Evolutionary conservation across 2,329 filamentous ascomycete genomes (phyloP), one percentile per base, ranked within the genome.

Genomic region (Scedosporium aurantiacum): DNA sequence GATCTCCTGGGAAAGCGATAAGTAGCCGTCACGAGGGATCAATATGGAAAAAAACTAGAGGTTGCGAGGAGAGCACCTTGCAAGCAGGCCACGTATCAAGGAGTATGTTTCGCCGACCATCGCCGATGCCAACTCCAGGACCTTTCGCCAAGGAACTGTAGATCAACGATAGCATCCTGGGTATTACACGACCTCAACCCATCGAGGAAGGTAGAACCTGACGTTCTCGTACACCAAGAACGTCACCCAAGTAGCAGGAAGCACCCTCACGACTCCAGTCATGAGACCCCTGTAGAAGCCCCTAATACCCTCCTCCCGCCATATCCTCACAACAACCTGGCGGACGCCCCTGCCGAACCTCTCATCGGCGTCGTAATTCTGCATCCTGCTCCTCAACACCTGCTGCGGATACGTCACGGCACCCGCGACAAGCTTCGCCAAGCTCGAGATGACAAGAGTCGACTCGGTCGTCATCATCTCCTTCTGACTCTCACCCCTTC

Each of bases 191-290:
- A 28, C 28, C 40, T 45, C 60, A 6, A 57, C 18, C 60, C 60
- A 61, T 41, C 37, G 52, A 16, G 83, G 78, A 41, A 95, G 71
- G 70, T 90, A 87, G 66, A 82, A 85, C 75, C 88, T 91, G 63
- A 88, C 87, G 73, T 97, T 97, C 78, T 99, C 94, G 74, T 97
- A 97, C 25, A 97, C 92, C 68, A 99, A 74, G 71, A 99, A 97
- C 1, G 93, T 97, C 60, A 97, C 90, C 83, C 94, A 96, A 3
- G 94, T 97, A 37, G 91, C 92, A 3, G 94, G 94, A 73, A 99
- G 79, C 28, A 97, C 94, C 64, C 94, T 83, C 60, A 96, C 78
- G n/a, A 96, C 82, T 66, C 93, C 96, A 0, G 93, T 92, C 47
- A 90, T 85, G 62, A 97, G 77, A 1, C 94, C 94, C 66, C 92